A percentile compares a stretch with the other conserved stretches of the same genome.
Conservation (phyloP, 768 basidiomycete species). For the Trametes cubensis region DNA sequence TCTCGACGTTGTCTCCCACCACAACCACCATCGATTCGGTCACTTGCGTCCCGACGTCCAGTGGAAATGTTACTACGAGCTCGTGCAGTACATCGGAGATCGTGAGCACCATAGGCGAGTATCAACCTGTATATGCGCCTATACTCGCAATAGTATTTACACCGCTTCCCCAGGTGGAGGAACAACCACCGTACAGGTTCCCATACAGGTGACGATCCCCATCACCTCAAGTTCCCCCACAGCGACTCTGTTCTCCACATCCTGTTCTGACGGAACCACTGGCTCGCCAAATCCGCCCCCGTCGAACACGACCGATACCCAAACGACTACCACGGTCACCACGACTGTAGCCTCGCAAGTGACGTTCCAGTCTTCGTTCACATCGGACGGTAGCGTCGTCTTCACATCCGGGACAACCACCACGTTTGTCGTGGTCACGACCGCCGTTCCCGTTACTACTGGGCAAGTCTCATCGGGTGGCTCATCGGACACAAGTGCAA, state of each 20-base stretch:
- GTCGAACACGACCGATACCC: background rate
- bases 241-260: constrained; percentile 26
- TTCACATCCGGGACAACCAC: constrained; percentile 22
- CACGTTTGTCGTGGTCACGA: constrained; percentile 4
- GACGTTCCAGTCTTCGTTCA: constrained; percentile 21
- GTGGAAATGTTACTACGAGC: constrained; percentile 8
- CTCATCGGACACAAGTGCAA: constrained; percentile 18
- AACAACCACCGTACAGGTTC: constrained; percentile 19
- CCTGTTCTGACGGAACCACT: constrained; percentile 17
- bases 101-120: constrained; percentile 27
- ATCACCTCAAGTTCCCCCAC: constrained; percentile 22
- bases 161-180: background rate
- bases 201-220: constrained; percentile 24
- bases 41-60: constrained; percentile 14
- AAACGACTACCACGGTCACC: background rate
- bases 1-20: constrained; percentile 21
- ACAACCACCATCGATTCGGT: constrained; percentile 22
- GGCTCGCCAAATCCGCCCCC: background rate
- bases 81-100: constrained; percentile 12
- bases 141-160: background rate
- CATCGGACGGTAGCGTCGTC: constrained; percentile 22
- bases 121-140: background rate
- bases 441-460: constrained; percentile 5
- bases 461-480: background rate
- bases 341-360: constrained; percentile 15